Base-by-base conservation (phyloP, 2,329 filamentous ascomycete genomes). In the Aulographum hederae region DNA sequence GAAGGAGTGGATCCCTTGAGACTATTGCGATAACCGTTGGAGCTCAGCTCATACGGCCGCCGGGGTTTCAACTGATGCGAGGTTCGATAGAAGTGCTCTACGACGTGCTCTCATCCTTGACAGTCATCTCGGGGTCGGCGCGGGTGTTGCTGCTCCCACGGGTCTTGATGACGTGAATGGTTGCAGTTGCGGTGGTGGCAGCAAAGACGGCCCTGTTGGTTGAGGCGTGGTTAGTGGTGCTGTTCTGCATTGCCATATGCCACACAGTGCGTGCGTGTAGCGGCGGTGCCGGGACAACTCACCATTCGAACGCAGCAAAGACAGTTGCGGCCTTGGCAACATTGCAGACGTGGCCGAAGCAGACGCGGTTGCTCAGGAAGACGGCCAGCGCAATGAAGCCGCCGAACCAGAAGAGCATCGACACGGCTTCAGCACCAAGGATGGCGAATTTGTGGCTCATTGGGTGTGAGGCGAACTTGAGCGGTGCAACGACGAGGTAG, bases 391-490 rank as follows among this genome's bases (percentile, higher is more conserved):
- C 80, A 41, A 91, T 73, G 44, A 82, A 78, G 5, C 81, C 82
- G 1, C 77, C 74, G 47, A 94, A 89, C 84, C 84, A 93, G 60
- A 91, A 91, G 34, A 91, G 63, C 56, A 77, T 74, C 6, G 80
- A 89, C 16, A 89, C 41, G 29, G 60, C 61, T 45, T 91, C 78
- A 19, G 80, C 61, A 2, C 45, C 72, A 13, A 85, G 58, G 12
- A 82, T 67, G 28, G 64, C 69, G 31, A 70, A 68, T 32, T 64
- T 67, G 51, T 81, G 70, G 43, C 73, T 73, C 8, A 71, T 43
- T 16, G 58, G 57, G 3, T 31, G 13, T 43, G 12, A 29, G 38
- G 37, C 3, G 37, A 37, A 29, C 17, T 44, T 32, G 40, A 40
- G 35, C 47, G 46, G 16, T 37, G 45, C 46, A 41, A 46, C 19